phyloP scores from a whole-genome alignment of 2,329 filamentous ascomycete genomes.

The Rhinocladiella similis region DNA sequence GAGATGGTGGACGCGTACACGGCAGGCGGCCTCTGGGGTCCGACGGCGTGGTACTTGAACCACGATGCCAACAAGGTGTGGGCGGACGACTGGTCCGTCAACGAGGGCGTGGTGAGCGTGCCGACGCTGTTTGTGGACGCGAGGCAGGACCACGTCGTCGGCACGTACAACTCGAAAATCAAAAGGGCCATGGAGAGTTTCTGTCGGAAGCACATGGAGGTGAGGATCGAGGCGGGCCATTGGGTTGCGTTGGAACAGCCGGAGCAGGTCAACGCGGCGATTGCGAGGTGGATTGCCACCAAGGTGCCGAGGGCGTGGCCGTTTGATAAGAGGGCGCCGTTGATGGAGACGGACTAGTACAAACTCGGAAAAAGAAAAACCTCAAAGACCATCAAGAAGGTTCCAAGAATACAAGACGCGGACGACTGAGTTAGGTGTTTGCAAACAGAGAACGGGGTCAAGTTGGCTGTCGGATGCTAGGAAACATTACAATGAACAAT shows the following conservation, averaged over 20 bases:
- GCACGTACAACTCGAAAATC: conserved; percentile 8
- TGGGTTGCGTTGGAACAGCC: conserved; percentile 80
- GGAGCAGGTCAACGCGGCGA: conserved; percentile 62
- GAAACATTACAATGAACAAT: too few relatives aligned
- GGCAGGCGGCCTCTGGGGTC: conserved; percentile 42
- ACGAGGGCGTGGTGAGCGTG: conserved; percentile 23
- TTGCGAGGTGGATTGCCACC: conserved; percentile 17
- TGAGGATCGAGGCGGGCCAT: conserved; percentile 53
- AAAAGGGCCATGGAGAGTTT: conserved; percentile 17
- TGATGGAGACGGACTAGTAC: conserved; percentile 3
- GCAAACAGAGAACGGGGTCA: too few relatives aligned
- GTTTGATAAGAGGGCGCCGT: conserved; percentile 9
- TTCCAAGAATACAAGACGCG: too few relatives aligned
- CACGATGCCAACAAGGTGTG: conserved; percentile 45
- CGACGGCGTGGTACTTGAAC: conserved; percentile 46
- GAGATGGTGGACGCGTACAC: conserved; percentile 32
- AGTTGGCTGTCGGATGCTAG: too few relatives aligned
- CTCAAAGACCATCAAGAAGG: background rate
- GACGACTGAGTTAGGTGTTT: too few relatives aligned
- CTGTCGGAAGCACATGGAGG: conserved; percentile 15
- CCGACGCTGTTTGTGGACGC: conserved; percentile 22
- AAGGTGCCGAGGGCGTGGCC: conserved; percentile 16
- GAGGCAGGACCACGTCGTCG: conserved; percentile 11
- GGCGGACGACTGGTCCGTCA: conserved; percentile 41
- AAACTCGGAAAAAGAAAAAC: background rate